Evolutionary conservation across 2,329 filamentous ascomycete genomes (phyloP).

Genomic region (Aspergillus sp.): DNA sequence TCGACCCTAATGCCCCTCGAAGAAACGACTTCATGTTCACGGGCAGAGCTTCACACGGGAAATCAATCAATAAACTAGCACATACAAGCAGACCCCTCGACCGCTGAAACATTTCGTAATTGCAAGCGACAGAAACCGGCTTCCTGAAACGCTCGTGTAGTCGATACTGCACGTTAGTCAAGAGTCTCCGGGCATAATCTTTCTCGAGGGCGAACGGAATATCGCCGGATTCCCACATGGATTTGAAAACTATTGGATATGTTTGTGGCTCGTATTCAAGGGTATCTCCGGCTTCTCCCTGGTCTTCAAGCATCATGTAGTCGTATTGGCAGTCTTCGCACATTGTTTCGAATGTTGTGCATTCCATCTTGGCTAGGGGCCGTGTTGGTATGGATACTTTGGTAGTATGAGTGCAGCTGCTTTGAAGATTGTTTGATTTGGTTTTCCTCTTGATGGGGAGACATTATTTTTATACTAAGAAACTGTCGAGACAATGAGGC

Average conservation of each 20-base stretch:
- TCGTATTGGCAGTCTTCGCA: background rate
- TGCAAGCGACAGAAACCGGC: background rate
- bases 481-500: no score
- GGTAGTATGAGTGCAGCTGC: no score
- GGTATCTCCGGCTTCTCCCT: background rate
- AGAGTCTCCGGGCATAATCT: background rate
- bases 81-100: background rate
- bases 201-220: background rate
- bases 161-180: background rate
- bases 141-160: background rate
- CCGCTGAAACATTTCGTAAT: background rate
- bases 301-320: background rate
- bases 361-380: background rate
- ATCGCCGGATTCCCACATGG: background rate
- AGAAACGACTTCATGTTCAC: background rate
- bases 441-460: no score
- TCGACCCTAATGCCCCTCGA: background rate
- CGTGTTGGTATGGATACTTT: no score
- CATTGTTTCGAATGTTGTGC: background rate
- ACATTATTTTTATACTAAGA: no score
- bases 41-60: background rate
- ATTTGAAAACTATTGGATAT: background rate
- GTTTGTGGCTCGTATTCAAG: background rate
- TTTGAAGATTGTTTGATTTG: no score
- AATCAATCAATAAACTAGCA: background rate